phyloP scores from a whole-genome alignment of 331 rosid species.

The Acacia pycnantha region DNA sequence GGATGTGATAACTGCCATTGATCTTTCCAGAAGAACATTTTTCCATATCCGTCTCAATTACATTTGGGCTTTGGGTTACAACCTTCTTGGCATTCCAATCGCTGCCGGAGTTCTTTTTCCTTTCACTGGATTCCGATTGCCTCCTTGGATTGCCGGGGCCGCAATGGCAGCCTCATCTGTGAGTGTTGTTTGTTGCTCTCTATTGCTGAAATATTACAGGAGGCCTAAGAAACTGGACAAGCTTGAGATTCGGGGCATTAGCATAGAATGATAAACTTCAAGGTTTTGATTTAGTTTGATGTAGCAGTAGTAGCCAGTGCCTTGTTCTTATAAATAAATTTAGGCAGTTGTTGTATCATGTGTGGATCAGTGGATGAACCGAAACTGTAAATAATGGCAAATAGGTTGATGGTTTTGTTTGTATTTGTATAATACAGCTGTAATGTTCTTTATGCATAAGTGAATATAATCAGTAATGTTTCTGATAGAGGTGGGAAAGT shows the following conservation, averaged over 20 bases:
- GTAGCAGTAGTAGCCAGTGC: neutral
- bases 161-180: conserved; percentile 99
- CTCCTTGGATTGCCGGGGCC: conserved; percentile 98
- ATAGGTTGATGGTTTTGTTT: neutral
- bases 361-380: neutral
- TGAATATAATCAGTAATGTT: neutral
- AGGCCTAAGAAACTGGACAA: conserved; percentile 70
- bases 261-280: conserved; percentile 37
- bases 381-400: neutral
- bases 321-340: neutral
- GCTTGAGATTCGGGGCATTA: conserved; percentile 58
- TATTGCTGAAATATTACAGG: conserved; percentile 69
- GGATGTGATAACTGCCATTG: conserved; percentile 89
- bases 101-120: conserved; percentile 93
- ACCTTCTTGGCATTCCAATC: conserved; percentile 79
- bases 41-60: conserved; percentile 72
- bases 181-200: conserved; percentile 87
- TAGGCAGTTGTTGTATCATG: neutral
- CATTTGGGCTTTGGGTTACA: conserved; percentile 86
- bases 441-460: neutral
- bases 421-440: neutral
- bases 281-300: neutral
- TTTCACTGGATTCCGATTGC: conserved; percentile 64
- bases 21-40: conserved; percentile 81
- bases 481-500: too few species aligned